Conservation (phyloP, 2,329 filamentous ascomycete genomes). For the Pseudopyrenochaeta lycopersici region DNA sequence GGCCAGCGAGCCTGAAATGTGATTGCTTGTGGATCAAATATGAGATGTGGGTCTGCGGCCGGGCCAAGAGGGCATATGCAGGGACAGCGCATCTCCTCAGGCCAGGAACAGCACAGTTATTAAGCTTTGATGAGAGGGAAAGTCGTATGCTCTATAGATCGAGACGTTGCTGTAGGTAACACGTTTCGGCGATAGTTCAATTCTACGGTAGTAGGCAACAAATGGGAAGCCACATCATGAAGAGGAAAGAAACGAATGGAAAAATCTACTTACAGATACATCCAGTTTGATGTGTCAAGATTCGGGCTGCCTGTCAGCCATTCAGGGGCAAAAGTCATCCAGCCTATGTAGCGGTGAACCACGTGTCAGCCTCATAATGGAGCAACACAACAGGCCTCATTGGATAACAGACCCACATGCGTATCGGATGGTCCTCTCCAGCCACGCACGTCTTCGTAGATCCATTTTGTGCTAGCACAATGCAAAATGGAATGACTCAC, state of each 20-base stretch:
- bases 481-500: conserved; percentile 40
- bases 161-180: not conserved
- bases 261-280: conserved; percentile 60
- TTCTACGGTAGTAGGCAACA: not conserved
- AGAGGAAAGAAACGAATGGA: not conserved
- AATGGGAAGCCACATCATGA: not conserved
- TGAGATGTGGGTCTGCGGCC: conserved; percentile 25
- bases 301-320: conserved; percentile 68
- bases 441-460: not conserved
- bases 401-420: conserved; percentile 27
- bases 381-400: conserved; percentile 24
- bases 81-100: conserved; percentile 19
- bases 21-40: conserved; percentile 3
- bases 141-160: not conserved
- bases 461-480: not conserved
- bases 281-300: conserved; percentile 66
- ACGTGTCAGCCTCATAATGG: conserved; percentile 48
- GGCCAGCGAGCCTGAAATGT: not conserved
- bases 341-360: conserved; percentile 54
- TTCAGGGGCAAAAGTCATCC: conserved; percentile 73
- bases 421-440: conserved; percentile 15
- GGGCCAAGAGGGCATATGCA: conserved; percentile 23
- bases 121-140: not conserved
- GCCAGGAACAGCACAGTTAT: conserved; percentile 5
- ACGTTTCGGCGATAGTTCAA: not conserved